phyloP scores from a whole-genome alignment of 768 basidiomycete genomes.

The Suillus luteus region DNA sequence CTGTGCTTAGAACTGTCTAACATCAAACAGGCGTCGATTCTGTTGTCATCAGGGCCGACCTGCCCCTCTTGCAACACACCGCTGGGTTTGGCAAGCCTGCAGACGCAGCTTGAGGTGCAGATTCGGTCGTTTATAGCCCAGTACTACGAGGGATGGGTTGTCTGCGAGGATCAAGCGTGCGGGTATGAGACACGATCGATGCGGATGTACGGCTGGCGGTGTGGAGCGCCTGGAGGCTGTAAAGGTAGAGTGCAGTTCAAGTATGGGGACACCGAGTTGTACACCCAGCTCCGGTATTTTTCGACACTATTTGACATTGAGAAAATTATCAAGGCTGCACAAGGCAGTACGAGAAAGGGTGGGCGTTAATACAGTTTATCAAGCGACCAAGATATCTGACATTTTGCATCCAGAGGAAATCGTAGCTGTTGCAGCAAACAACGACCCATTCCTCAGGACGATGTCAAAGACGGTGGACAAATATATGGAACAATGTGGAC shows the following conservation, averaged over 20 bases:
- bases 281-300: conserved; percentile 90
- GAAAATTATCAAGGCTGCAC: conserved; percentile 55
- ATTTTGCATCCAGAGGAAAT: conserved; percentile 52
- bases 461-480: conserved; percentile 66
- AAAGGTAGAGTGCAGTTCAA: conserved; percentile 33
- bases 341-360: conserved; percentile 48
- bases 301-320: conserved; percentile 73
- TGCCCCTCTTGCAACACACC: conserved; percentile 68
- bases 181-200: conserved; percentile 87
- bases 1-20: conserved; percentile 8
- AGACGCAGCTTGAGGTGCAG: conserved; percentile 84
- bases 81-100: conserved; percentile 62
- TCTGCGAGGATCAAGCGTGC: conserved; percentile 88
- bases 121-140: conserved; percentile 73
- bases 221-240: conserved; percentile 47
- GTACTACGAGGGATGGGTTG: conserved; percentile 89
- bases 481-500: conserved; percentile 85
- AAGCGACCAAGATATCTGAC: neutral
- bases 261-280: conserved; percentile 84
- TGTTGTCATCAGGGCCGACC: conserved; percentile 62
- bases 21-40: conserved; percentile 56
- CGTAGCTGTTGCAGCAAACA: conserved; percentile 46
- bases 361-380: conserved; percentile 14
- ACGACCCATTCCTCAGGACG: conserved; percentile 49
- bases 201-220: conserved; percentile 87